Percentiles rank a stretch among this genome's conserved stretches.
Conservation (phyloP, 2,329 filamentous ascomycete genomes). For the Cladosporium sp. region DNA sequence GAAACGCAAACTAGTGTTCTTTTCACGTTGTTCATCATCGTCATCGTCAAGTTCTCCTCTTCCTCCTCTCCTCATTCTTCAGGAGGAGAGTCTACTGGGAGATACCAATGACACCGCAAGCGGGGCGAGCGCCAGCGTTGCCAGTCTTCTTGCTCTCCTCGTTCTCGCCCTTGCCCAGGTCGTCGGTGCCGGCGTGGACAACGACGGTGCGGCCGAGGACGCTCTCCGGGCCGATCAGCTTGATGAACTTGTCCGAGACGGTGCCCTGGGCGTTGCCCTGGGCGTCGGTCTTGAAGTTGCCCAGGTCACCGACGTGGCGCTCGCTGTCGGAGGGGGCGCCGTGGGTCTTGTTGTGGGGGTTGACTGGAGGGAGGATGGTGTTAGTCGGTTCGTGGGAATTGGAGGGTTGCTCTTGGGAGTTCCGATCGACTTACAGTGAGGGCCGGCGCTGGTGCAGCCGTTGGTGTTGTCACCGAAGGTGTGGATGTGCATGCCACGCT, state of each 20-base stretch:
- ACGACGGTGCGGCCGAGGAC: conserved; percentile 95
- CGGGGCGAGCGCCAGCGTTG: conserved; percentile 89
- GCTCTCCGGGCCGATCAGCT: conserved; percentile 94
- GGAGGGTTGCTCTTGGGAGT: neutral
- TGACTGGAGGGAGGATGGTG: conserved; percentile 62
- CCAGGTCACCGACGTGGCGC: conserved; percentile 95
- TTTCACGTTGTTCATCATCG: conserved; percentile 3
- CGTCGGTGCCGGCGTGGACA: conserved; percentile 91
- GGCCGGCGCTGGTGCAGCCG: conserved; percentile 96
- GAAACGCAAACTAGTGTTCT: neutral
- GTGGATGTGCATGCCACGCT: conserved; percentile 98
- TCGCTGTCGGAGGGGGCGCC: conserved; percentile 78
- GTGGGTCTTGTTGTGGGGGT: conserved; percentile 90
- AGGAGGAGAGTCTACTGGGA: conserved; percentile 5
- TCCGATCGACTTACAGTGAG: conserved; percentile 73
- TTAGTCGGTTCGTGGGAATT: conserved; percentile 12
- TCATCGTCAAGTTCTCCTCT: neutral
- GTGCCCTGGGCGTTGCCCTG: conserved; percentile 87
- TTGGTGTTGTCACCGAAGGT: conserved; percentile 99
- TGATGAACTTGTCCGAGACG: conserved; percentile 77
- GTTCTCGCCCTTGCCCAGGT: conserved; percentile 87
- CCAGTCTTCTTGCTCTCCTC: conserved; percentile 98
- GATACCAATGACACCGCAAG: conserved; percentile 67
- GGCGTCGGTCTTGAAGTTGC: conserved; percentile 93
- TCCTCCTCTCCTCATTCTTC: neutral